These are phyloP conservation scores for Clarkia xantiana DNA, from an alignment of 345 rosid genomes.

Conservation along the genomic window DNA sequence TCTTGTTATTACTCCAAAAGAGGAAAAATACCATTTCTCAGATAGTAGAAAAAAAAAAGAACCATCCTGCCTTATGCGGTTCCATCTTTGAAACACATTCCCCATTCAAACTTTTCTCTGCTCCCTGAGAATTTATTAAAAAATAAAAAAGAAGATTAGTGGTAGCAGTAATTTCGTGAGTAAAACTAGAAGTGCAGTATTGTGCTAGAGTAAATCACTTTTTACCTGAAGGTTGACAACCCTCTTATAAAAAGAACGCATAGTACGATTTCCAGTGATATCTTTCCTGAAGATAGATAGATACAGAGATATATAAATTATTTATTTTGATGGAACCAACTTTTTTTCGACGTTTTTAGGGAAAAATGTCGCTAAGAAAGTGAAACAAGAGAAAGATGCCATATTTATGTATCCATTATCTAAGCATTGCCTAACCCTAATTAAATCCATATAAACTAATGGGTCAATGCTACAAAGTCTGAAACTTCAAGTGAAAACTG, in stretches of 20 bases:
- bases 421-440: no score
- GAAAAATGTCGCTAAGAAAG: background rate
- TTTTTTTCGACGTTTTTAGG: no score
- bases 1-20: constrained; percentile 2
- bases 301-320: background rate
- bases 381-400: constrained; percentile 1
- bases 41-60: constrained; percentile 1
- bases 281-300: constrained; percentile 46
- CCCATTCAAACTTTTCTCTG: constrained; percentile 9
- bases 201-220: no score
- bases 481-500: no score
- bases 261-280: constrained; percentile 40
- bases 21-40: constrained; percentile 2
- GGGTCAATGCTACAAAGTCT: no score
- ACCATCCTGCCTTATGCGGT: constrained; percentile 25
- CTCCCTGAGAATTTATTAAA: constrained; percentile 10
- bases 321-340: no score
- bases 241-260: constrained; percentile 52
- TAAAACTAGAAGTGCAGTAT: no score
- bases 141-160: background rate
- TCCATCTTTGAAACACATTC: constrained; percentile 33
- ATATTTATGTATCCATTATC: background rate
- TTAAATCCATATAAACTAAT: no score
- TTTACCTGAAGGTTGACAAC: constrained; percentile 60
- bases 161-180: background rate